phyloP scores from a whole-genome alignment of 441 rosid species.

The Pelargonium australe region DNA sequence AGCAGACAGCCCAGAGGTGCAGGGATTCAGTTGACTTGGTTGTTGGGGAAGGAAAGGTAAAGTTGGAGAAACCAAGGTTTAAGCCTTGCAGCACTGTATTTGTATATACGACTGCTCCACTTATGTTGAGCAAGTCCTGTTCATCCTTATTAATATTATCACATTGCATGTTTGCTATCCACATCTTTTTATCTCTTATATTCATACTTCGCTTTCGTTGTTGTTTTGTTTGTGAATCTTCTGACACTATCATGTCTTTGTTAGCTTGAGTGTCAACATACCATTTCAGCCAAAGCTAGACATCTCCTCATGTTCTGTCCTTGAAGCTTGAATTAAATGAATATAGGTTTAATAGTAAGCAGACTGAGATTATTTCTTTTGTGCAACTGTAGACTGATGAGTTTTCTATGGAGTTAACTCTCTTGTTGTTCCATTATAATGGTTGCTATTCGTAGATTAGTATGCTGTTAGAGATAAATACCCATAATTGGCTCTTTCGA shows the following conservation, averaged over 20 bases:
- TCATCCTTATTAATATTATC: conserved; percentile 17
- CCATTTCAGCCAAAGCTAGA: conserved; percentile 10
- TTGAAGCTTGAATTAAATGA: not conserved
- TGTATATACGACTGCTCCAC: conserved; percentile 24
- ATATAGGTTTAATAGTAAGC: not conserved
- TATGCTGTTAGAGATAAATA: not conserved
- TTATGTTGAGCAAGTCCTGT: conserved; percentile 21
- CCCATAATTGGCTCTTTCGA: not conserved
- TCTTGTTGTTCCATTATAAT: not conserved
- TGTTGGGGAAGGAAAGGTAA: conserved; percentile 59
- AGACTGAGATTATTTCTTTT: no score
- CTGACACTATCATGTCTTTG: conserved; percentile 8
- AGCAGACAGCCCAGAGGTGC: conserved; percentile 27
- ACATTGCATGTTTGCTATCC: conserved; percentile 14
- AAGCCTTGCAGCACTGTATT: conserved; percentile 24
- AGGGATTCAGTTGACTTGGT: conserved; percentile 37
- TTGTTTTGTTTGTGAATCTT: conserved; percentile 12
- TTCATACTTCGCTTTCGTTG: conserved; percentile 5
- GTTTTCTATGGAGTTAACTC: not conserved
- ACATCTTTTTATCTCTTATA: conserved; percentile 13
- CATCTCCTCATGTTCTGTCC: not conserved
- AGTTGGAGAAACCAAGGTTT: conserved; percentile 27
- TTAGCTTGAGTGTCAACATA: conserved; percentile 3
- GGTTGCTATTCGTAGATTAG: not conserved
- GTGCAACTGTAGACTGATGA: not conserved